Evolutionary conservation across 257 asterid species (phyloP).

Genomic region (Solanum boliviense): DNA sequence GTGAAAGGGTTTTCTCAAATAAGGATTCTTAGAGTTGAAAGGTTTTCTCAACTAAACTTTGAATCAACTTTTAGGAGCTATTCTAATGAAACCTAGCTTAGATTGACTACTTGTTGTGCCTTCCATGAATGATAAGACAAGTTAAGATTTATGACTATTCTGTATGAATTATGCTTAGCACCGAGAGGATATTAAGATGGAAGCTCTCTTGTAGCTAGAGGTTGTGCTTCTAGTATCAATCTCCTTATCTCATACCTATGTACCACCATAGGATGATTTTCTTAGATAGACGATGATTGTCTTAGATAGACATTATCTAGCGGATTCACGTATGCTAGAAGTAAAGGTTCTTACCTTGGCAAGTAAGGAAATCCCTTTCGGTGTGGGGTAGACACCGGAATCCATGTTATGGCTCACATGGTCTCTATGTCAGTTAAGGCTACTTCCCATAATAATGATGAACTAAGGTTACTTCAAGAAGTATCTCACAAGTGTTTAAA

Average conservation of each 20-base stretch:
- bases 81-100: too few relatives aligned
- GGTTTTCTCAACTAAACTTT: too few relatives aligned
- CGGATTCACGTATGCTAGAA: background rate
- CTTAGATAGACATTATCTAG: background rate
- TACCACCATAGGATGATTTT: background rate
- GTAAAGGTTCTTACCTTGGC: background rate
- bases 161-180: too few relatives aligned
- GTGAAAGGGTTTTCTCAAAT: too few relatives aligned
- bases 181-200: too few relatives aligned
- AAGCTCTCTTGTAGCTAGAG: background rate
- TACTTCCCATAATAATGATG: background rate
- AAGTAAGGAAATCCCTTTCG: background rate
- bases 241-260: background rate
- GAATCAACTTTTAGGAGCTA: too few relatives aligned
- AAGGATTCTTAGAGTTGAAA: too few relatives aligned
- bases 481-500: background rate
- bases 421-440: background rate
- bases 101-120: too few relatives aligned
- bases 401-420: background rate
- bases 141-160: too few relatives aligned
- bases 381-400: fast-evolving
- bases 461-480: background rate
- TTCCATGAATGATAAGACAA: too few relatives aligned
- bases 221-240: background rate
- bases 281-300: background rate